Base-by-base conservation (phyloP, 2,329 filamentous ascomycete genomes). In the Curvularia eragrostidis region DNA sequence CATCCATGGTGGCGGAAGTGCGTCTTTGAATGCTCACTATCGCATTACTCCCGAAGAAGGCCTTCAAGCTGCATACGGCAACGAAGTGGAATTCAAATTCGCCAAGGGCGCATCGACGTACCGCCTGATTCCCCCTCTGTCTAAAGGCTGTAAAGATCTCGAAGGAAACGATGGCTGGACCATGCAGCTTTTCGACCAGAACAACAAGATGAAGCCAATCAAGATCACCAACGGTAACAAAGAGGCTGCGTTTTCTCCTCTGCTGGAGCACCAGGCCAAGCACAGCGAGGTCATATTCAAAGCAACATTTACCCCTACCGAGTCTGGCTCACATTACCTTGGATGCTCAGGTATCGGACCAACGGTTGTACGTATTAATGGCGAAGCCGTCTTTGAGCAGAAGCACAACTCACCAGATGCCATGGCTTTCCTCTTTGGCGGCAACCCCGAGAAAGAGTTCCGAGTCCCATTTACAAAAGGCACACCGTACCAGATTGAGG, bases 341-440 rank as follows among this genome's bases (percentile, higher is more conserved):
- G 67, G 70, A 5, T 74, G 71, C 60, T 75, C 73, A 28, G 73
- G 73, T 10, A 69, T 74, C 38, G 73, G 73, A 1, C 73, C 73
- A 8, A 75, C 72, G 2, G 53, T 42, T 7, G 65, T 75, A 28
- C 64, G 54, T 18, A 67, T 75, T 42, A 70, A 74, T 26, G 67
- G 58, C 36, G 46, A 72, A 26, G 36, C 67, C 4, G 64, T 75
- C 3, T 74, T 68, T 48, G 66, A 71, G 48, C 73, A 75, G 42
- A 72, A 68, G 28, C 48, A 83, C 18, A 87, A 86, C 48, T 85
- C 86, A 57, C 79, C 74, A 46, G 82, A 84, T 23, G 87, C 87
- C 10, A 84, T 87, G 44, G 83, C 84, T 3, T 90, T 90, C 79
- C 87, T 89, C 59, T 86, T 88, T 19, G 81, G 80, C 18, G 88